These are phyloP conservation scores for Maudiozyma saulgeensis DNA, from an alignment of 805 yeast genomes.

Conservation along the genomic window DNA sequence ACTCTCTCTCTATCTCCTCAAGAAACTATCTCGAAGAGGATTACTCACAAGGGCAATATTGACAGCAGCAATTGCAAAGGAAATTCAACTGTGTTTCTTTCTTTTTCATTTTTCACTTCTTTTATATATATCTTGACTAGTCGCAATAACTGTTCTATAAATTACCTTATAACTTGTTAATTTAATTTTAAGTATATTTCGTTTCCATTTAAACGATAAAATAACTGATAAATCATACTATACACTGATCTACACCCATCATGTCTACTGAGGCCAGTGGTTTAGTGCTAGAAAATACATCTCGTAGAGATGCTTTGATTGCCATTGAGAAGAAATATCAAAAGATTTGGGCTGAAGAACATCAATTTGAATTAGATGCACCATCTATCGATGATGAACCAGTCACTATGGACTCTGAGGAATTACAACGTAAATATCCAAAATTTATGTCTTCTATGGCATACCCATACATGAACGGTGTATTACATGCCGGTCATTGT, in stretches of 20 bases:
- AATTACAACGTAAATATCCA: conserved; percentile 69
- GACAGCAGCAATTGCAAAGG: too few species aligned
- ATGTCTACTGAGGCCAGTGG: conserved; percentile 28
- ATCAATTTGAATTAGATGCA: conserved; percentile 79
- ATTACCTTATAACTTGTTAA: too few species aligned
- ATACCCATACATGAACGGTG: conserved; percentile 98
- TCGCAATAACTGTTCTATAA: too few species aligned
- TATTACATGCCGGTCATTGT: conserved; percentile 93
- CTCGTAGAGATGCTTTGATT: conserved; percentile 89
- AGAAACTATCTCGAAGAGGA: too few species aligned
- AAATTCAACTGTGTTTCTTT: too few species aligned
- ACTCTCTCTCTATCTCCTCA: too few species aligned
- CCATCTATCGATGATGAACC: conserved; percentile 62
- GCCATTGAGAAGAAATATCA: conserved; percentile 86
- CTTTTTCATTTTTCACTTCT: background rate
- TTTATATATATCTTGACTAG: too few species aligned
- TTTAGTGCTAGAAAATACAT: conserved; percentile 48
- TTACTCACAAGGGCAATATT: too few species aligned
- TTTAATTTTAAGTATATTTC: too few species aligned
- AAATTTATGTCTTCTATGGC: conserved; percentile 93
- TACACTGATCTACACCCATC: background rate
- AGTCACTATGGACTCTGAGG: conserved; percentile 49
- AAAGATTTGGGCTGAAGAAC: conserved; percentile 76
- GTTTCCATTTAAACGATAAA: too few species aligned
- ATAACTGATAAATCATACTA: too few species aligned